Conservation (phyloP, 1,139 yeast species). For the Pichia sp. region DNA sequence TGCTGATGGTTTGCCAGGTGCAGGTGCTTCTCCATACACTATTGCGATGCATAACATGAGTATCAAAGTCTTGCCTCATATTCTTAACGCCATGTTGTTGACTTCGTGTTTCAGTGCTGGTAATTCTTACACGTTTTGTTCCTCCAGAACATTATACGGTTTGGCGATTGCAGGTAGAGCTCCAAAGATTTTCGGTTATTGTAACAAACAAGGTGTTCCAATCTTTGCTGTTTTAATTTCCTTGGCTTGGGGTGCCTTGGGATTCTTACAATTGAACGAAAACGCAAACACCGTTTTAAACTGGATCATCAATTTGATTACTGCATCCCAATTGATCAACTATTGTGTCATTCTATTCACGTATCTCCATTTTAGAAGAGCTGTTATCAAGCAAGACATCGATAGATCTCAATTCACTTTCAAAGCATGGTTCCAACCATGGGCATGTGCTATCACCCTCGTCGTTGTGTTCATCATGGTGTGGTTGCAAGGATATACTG, state of each 20-base stretch:
- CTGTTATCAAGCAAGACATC: constrained; percentile 57
- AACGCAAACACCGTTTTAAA: constrained; percentile 64
- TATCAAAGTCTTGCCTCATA: constrained; percentile 55
- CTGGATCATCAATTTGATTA: constrained; percentile 75
- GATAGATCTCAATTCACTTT: constrained; percentile 55
- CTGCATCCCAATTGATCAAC: constrained; percentile 77
- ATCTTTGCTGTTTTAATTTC: constrained; percentile 34
- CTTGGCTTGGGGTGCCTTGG: constrained; percentile 41
- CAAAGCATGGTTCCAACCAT: constrained; percentile 58
- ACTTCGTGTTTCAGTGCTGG: constrained; percentile 73
- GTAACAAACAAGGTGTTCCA: constrained; percentile 48
- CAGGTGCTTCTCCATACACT: constrained; percentile 63
- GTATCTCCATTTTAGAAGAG: constrained; percentile 62
- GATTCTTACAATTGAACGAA: constrained; percentile 57
- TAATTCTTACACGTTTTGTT: constrained; percentile 67
- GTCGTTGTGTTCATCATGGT: constrained; percentile 56
- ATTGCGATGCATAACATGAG: constrained; percentile 57
- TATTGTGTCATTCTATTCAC: constrained; percentile 63
- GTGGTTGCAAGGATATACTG: constrained; percentile 63
- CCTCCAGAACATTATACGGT: constrained; percentile 57
- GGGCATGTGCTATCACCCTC: constrained; percentile 41
- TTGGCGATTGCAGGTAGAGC: constrained; percentile 57
- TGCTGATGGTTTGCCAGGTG: constrained; percentile 50
- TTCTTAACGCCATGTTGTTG: constrained; percentile 60
- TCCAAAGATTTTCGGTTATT: constrained; percentile 44